Evolutionary conservation across 2,329 filamentous ascomycete genomes (phyloP), one percentile per base, ranked within the genome.

Genomic region (Exophiala oligosperma): DNA sequence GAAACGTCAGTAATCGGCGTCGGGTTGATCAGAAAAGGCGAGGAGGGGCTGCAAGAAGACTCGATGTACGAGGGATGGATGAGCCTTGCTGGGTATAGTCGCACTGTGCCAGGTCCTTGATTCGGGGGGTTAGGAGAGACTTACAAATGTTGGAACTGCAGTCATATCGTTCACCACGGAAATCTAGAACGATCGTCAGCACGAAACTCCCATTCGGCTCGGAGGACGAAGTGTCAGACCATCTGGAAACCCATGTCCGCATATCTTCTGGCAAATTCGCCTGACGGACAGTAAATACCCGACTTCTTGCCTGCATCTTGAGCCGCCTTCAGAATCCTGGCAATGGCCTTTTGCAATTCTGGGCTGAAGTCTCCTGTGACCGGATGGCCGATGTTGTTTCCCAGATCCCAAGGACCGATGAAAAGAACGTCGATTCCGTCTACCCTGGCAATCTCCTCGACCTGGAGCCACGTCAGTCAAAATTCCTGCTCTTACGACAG

Each of bases 321-420:
- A 2, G 82, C 81, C 1, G 80, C 80, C 28, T 77, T 73, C 57
- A 77, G 77, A 53, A 84, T 79, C 35, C 70, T 75, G 17, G 75
- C 74, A 62, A 84, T 82, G 1, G 82, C 82, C 7, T 74, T 70
- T 37, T 78, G 76, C 48, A 84, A 66, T 60, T 84, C 79, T 1
- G 75, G 74, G 46, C 79, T 75, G 70, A 82, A 80, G 2, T 69
- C 72, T 4, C 74, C 73, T 1, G 72, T 71, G 12, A 83, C 79
- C 0, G 81, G 80, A 54, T 79, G 74, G 2, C 81, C 81, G 50
- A 84, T 83, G 52, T 81, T 82, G 65, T 84, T 84, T 23, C 82
- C 82, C 0, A 84, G 71, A 69, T 84, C 81, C 69, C 79, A 82
- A 1, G 81, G 81, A 0, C 81, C 81, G 52, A 83, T 76, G 26